Base-by-base conservation (phyloP, 2,329 filamentous ascomycete genomes). In the Fusarium irregulare region DNA sequence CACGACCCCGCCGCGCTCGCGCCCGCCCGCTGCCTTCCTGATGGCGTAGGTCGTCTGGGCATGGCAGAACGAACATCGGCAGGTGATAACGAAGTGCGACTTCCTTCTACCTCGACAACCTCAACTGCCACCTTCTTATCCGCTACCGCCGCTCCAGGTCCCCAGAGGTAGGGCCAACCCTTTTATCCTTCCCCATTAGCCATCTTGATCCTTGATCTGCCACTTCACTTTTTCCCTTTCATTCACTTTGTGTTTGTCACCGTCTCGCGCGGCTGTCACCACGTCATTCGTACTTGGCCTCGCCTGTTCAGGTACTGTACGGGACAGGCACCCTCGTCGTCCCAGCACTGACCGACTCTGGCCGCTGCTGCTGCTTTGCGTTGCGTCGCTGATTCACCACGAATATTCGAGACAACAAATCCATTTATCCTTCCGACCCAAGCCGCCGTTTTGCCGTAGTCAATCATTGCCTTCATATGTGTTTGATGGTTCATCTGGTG, bases 11-110 rank as follows among this genome's bases (percentile, higher is more conserved):
- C 69, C 65, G 64, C 70, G 71, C 73, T 75, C 74, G 74, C 76
- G 77, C 78, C 77, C 78, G 77, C 73, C 74, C 64, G 54, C 74
- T 76, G 71, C 80, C 80, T 82, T 85, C 83, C 86, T 83, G 80
- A 89, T 89, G 87, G 87, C 87, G 87, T 89, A 88, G 72, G 87
- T 89, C 88, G 72, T 87, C 85, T 76, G 79, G 80, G 80, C 86
- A 89, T 89, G 87, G 87, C 87, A 88, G 87, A 89, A 85, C 87
- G 84, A 88, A 89, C 81, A 80, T 76, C 78, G 79, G 78, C 79
- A 84, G 82, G 83, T 81, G 84, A 87, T 80, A 84, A 85, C 85
- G 83, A 86, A 82, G 82, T 82, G 84, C 85, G 82, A 83, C 83
- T 84, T 80, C 83, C 83, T 75, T 79, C 81, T 73, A 73, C 79